These are phyloP conservation scores for Coemansia sp. DNA, from an alignment of 192 early-diverging fungal species.

Conservation along the genomic window DNA sequence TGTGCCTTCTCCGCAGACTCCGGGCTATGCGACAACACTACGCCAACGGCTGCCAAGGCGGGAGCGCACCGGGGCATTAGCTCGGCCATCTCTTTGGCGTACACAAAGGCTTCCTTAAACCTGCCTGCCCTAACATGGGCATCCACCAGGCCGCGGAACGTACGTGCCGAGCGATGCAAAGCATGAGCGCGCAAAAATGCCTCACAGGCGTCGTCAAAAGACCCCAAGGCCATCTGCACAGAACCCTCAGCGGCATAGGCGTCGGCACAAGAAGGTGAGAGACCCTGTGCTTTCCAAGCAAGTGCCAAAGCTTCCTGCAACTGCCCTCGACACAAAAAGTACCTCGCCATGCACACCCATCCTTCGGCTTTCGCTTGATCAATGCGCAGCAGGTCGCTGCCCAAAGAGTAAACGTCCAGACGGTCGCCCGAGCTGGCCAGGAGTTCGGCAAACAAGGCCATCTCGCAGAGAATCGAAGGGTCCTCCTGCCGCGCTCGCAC, in stretches of 20 bases:
- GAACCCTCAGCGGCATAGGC: slow-evolving; percentile 35
- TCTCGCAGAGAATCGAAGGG: slow-evolving; percentile 21
- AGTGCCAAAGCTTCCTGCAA: slow-evolving; percentile 45
- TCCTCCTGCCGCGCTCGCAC: slow-evolving; percentile 24
- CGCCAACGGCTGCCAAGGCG: slow-evolving; percentile 35
- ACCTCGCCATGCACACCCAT: slow-evolving; percentile 51
- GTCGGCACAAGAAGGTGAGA: slow-evolving; percentile 23
- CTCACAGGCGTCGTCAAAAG: slow-evolving; percentile 25
- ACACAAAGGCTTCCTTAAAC: slow-evolving; percentile 42
- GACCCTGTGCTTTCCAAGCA: slow-evolving; percentile 45
- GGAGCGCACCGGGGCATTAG: slow-evolving; percentile 29
- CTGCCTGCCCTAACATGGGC: slow-evolving; percentile 21
- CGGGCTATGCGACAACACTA: slow-evolving; percentile 42
- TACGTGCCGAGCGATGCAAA: slow-evolving; percentile 14
- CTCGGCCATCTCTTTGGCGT: slow-evolving; percentile 42
- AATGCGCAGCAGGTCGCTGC: slow-evolving; percentile 26
- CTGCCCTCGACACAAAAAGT: slow-evolving; percentile 22
- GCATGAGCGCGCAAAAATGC: slow-evolving; percentile 29
- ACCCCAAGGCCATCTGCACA: slow-evolving; percentile 29
- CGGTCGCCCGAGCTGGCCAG: slow-evolving; percentile 14
- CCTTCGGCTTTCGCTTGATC: slow-evolving; percentile 39
- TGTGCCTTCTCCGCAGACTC: slow-evolving; percentile 38
- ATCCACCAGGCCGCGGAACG: slow-evolving; percentile 24
- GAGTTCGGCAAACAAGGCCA: slow-evolving; percentile 34
- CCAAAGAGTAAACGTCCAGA: slow-evolving; percentile 28